Conservation (phyloP, 2,329 filamentous ascomycete species). For the Davidsoniella eucalypti region DNA sequence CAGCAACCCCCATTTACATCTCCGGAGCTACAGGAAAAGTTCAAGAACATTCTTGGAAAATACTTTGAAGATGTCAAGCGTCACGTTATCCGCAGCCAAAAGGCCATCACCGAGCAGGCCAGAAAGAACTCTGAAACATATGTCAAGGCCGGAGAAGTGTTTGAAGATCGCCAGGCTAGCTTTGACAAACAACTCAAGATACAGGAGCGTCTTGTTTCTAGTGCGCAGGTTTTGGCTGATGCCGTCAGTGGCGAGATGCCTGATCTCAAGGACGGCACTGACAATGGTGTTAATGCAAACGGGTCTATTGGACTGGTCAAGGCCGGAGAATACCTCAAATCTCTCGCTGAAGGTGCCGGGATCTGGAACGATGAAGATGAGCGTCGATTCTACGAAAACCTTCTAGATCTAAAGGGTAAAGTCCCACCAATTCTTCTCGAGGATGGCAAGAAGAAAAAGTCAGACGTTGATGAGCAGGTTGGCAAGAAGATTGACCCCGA, state of each 20-base stretch:
- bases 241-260: conserved; percentile 85
- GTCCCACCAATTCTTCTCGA: conserved; percentile 88
- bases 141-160: conserved; percentile 94
- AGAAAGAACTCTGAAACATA: conserved; percentile 95
- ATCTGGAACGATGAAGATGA: conserved; percentile 99
- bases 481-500: conserved; percentile 56
- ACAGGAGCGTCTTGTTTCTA: conserved; percentile 77
- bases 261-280: conserved; percentile 70
- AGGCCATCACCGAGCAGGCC: conserved; percentile 69
- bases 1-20: conserved; percentile 61
- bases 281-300: conserved; percentile 45
- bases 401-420: conserved; percentile 88
- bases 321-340: conserved; percentile 79
- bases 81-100: conserved; percentile 82
- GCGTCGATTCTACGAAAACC: conserved; percentile 91
- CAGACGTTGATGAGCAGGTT: conserved; percentile 63
- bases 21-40: conserved; percentile 66
- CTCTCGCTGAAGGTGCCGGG: conserved; percentile 75
- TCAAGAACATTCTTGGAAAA: conserved; percentile 66
- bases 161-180: conserved; percentile 89
- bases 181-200: conserved; percentile 88
- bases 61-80: conserved; percentile 89
- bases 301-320: conserved; percentile 86
- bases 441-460: conserved; percentile 86
- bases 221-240: conserved; percentile 83